These are phyloP conservation scores for Penicillium riverlandense DNA, from an alignment of 495 filamentous ascomycete species.

Conservation along the genomic window DNA sequence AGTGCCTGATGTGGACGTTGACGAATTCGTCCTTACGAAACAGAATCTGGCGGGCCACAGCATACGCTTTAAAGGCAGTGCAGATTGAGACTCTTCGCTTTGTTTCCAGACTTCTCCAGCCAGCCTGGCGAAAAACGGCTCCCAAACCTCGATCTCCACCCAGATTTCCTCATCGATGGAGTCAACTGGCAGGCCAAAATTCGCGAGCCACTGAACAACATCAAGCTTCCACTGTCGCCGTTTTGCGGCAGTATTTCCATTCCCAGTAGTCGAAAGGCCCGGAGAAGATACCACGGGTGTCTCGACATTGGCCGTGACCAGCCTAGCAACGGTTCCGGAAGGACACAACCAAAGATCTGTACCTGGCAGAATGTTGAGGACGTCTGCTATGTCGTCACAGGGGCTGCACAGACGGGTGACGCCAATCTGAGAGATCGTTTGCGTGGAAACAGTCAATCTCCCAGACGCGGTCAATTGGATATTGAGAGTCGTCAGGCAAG, in stretches of 20 bases:
- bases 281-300: slow-evolving; percentile 16
- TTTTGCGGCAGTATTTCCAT: slow-evolving; percentile 10
- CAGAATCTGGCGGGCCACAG: slow-evolving; percentile 43
- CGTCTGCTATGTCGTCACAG: slow-evolving; percentile 10
- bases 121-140: slow-evolving; percentile 38
- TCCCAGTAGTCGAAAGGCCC: slow-evolving; percentile 5
- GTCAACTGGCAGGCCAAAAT: slow-evolving; percentile 30
- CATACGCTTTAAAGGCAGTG: slow-evolving; percentile 39
- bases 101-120: slow-evolving; percentile 30
- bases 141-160: slow-evolving; percentile 42
- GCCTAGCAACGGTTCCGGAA: slow-evolving; percentile 39
- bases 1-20: slow-evolving; percentile 8
- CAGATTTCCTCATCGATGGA: slow-evolving; percentile 30
- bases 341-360: slow-evolving; percentile 46
- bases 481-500: slow-evolving; percentile 32
- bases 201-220: slow-evolving; percentile 33
- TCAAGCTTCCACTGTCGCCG: slow-evolving; percentile 32
- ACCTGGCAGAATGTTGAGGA: slow-evolving; percentile 16
- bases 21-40: slow-evolving; percentile 28
- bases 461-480: slow-evolving; percentile 31
- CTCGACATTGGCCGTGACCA: slow-evolving; percentile 23
- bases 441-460: slow-evolving; percentile 30
- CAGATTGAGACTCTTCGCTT: slow-evolving; percentile 25
- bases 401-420: slow-evolving; percentile 26
- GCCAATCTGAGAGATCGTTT: slow-evolving; percentile 32